These are phyloP conservation scores for Leavenworthia alabamica DNA, from an alignment of 345 rosid genomes.

Conservation along the genomic window DNA sequence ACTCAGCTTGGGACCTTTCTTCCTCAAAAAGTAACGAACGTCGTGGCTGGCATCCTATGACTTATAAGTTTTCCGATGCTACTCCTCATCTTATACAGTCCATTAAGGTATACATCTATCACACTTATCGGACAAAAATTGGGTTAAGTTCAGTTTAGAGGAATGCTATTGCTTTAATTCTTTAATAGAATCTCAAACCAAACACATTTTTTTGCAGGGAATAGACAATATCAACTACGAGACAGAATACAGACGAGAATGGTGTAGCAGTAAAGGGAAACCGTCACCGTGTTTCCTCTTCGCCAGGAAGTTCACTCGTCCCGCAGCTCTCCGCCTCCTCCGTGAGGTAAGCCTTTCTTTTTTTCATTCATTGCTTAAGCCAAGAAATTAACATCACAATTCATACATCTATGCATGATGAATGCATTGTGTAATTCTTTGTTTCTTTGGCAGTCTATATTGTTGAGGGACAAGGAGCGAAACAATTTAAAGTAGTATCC, in stretches of 20 bases:
- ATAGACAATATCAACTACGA: slow-evolving; percentile 77
- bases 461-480: slow-evolving; percentile 15
- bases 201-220: slow-evolving; percentile 38
- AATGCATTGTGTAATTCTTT: slow-evolving; percentile 1
- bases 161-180: neutral
- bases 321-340: slow-evolving; percentile 81
- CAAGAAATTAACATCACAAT: neutral
- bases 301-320: slow-evolving; percentile 89
- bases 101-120: slow-evolving; percentile 54
- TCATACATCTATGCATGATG: neutral
- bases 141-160: neutral
- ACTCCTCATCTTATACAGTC: slow-evolving; percentile 58
- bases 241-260: slow-evolving; percentile 81
- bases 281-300: slow-evolving; percentile 83
- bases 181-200: neutral
- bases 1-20: slow-evolving; percentile 84
- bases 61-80: slow-evolving; percentile 79
- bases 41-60: slow-evolving; percentile 91
- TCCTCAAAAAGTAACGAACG: slow-evolving; percentile 68
- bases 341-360: slow-evolving; percentile 40
- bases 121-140: neutral
- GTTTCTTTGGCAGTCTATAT: slow-evolving; percentile 25
- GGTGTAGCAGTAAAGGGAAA: slow-evolving; percentile 87
- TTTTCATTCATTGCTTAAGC: neutral
- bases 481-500: slow-evolving; percentile 13